Conservation (phyloP, 116 monocot genomes). For the Posidonia oceanica region DNA sequence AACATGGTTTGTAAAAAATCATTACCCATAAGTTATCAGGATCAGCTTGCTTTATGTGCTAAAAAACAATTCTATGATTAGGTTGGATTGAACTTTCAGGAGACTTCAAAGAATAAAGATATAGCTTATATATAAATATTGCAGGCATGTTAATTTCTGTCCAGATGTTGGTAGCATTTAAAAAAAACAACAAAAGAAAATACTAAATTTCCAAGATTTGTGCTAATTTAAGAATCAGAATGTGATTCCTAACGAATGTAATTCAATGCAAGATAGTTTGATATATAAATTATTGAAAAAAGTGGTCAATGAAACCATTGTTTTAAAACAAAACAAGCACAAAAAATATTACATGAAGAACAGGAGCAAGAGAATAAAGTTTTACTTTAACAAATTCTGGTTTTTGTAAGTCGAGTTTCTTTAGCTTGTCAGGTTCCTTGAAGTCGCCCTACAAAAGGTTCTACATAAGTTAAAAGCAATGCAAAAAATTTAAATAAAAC, state of each 20-base stretch:
- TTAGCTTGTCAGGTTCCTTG: slow-evolving; percentile 16
- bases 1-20: too few relatives aligned
- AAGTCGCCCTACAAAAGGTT: slow-evolving; percentile 29
- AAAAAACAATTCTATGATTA: too few relatives aligned
- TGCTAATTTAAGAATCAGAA: background rate
- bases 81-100: too few relatives aligned
- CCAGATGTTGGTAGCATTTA: background rate
- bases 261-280: background rate
- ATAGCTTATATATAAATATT: too few relatives aligned
- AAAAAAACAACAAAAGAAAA: background rate
- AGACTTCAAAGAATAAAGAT: too few relatives aligned
- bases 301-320: too few relatives aligned
- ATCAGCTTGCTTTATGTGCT: too few relatives aligned
- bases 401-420: slow-evolving; percentile 13
- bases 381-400: slow-evolving; percentile 42
- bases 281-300: background rate
- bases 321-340: background rate
- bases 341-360: background rate
- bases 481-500: background rate
- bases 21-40: too few relatives aligned
- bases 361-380: background rate
- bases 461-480: background rate
- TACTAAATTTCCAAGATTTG: background rate
- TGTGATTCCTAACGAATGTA: background rate
- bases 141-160: too few relatives aligned